Percentiles rank a stretch among this genome's conserved stretches.
These are phyloP conservation scores for Saccharomyces hybrid DNA, from an alignment of 1,139 yeast genomes.

Conservation along the genomic window DNA sequence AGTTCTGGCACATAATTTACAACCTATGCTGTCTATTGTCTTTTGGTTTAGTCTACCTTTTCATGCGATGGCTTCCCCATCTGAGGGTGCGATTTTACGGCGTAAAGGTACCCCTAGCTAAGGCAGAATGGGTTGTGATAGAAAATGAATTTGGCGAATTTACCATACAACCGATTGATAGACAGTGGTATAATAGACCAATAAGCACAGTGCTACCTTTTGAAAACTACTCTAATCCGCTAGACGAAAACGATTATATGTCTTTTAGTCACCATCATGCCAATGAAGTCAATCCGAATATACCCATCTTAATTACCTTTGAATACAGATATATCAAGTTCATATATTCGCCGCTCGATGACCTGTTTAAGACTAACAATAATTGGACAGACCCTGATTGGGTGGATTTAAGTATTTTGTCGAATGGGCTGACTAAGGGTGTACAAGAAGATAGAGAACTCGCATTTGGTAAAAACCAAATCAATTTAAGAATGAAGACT, in stretches of 20 bases:
- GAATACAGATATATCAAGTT: conserved; percentile 78
- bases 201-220: conserved; percentile 55
- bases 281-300: conserved; percentile 30
- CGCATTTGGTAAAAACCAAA: conserved; percentile 71
- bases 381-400: conserved; percentile 83
- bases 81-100: conserved; percentile 67
- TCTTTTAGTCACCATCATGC: conserved; percentile 22
- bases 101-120: conserved; percentile 56
- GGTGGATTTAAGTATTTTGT: conserved; percentile 50
- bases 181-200: conserved; percentile 59
- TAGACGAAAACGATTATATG: conserved; percentile 7
- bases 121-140: conserved; percentile 86
- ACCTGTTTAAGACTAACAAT: conserved; percentile 71
- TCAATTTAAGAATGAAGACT: conserved; percentile 71
- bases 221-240: conserved; percentile 17
- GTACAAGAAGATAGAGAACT: conserved; percentile 57
- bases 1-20: conserved; percentile 42
- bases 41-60: conserved; percentile 62
- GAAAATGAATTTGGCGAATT: conserved; percentile 93
- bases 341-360: conserved; percentile 79
- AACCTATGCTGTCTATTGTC: conserved; percentile 50
- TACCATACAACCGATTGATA: conserved; percentile 47
- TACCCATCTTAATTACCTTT: conserved; percentile 65
- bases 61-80: conserved; percentile 80
- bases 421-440: conserved; percentile 67